Conservation (phyloP, 1,284 basidiomycete species). For the Somion occarium region DNA sequence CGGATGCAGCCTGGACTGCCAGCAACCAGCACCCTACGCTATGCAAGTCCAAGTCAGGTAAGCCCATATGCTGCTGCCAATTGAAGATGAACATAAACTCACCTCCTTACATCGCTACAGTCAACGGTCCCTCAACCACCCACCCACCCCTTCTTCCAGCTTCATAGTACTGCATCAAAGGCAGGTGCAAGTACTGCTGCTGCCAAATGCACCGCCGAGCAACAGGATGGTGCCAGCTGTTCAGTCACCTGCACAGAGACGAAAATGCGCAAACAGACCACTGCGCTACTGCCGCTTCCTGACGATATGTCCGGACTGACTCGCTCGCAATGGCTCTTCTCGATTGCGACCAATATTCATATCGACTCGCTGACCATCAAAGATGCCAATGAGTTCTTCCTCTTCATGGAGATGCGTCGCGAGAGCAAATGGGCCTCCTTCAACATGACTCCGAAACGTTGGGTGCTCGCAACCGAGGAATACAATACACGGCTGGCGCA, state of each 20-base stretch:
- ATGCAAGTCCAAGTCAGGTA: no score
- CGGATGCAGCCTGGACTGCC: no score
- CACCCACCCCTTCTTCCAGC: no score
- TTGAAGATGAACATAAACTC: no score
- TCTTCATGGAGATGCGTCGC: slow-evolving; percentile 8
- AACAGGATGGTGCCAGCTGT: no score
- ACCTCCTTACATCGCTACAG: no score
- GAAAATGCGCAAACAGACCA: neutral
- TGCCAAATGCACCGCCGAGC: no score
- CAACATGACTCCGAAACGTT: neutral
- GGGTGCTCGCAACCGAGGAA: neutral
- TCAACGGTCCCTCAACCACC: no score
- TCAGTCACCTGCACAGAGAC: neutral
- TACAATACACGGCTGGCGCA: neutral
- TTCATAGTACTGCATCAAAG: no score
- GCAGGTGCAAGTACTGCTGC: no score
- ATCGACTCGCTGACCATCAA: neutral
- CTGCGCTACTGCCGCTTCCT: slow-evolving; percentile 5
- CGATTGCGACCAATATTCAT: neutral
- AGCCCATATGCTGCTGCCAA: no score
- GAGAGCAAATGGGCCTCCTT: neutral
- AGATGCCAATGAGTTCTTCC: slow-evolving; percentile 1
- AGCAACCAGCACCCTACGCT: no score
- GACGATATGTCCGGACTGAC: neutral
- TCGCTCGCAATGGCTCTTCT: slow-evolving; percentile 1